Evolutionary conservation across 2,329 filamentous ascomycete species (phyloP).

Genomic region (Gremmenia infestans): DNA sequence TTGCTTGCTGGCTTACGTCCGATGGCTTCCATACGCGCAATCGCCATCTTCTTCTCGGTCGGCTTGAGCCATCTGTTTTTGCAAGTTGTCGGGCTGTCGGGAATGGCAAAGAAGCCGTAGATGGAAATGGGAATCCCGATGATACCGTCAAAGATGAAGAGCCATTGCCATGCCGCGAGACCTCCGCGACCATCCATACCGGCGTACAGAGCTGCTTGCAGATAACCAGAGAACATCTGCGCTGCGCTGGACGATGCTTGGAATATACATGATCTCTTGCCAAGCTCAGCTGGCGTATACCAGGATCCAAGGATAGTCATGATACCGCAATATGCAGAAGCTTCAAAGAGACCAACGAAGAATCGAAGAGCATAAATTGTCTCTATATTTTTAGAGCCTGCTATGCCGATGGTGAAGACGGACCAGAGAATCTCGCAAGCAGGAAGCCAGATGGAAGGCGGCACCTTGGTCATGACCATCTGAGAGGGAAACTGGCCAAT

Average conservation of each 20-base stretch:
- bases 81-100: too few relatives aligned
- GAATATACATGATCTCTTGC: background rate
- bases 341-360: constrained; percentile 50
- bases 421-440: constrained; percentile 5
- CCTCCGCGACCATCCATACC: constrained; percentile 18
- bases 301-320: constrained; percentile 6
- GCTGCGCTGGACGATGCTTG: background rate
- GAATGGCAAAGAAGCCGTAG: too few relatives aligned
- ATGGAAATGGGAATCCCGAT: too few relatives aligned
- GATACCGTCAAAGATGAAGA: constrained; percentile 11
- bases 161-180: constrained; percentile 21
- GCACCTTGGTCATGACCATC: background rate
- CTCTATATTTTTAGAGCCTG: background rate
- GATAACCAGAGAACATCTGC: background rate
- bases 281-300: constrained; percentile 7
- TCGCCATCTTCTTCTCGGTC: too few relatives aligned
- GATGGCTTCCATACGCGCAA: too few relatives aligned
- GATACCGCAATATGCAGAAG: background rate
- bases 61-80: too few relatives aligned
- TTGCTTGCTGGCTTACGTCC: too few relatives aligned
- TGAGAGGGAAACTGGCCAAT: constrained; percentile 8
- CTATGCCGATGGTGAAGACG: constrained; percentile 6
- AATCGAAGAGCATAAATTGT: constrained; percentile 47
- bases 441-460: constrained; percentile 1
- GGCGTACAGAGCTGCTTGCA: constrained; percentile 19